A percentile compares a stretch with the other conserved stretches of the same genome.
Evolutionary conservation across 1,139 yeast genomes (phyloP).

Genomic region (Geotrichum carabidarum): DNA sequence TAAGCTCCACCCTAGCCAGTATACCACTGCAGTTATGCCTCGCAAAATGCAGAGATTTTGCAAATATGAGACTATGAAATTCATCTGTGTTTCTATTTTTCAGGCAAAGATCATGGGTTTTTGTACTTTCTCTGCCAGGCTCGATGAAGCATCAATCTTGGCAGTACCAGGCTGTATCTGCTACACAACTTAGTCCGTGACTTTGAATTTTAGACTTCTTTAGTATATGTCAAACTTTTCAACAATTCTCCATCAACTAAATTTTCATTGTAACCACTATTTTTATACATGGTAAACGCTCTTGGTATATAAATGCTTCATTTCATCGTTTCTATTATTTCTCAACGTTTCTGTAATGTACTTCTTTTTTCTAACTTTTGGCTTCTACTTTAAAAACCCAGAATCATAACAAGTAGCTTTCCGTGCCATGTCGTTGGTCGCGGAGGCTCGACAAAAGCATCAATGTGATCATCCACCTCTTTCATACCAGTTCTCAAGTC

Average conservation of each 20-base stretch:
- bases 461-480: slow-evolving; percentile 47
- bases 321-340: neutral
- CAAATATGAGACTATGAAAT: too few relatives aligned
- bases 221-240: neutral
- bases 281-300: neutral
- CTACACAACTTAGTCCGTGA: too few relatives aligned
- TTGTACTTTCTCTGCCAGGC: too few relatives aligned
- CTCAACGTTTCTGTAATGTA: neutral
- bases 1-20: too few relatives aligned
- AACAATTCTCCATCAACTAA: neutral
- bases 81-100: too few relatives aligned
- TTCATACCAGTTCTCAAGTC: slow-evolving; percentile 52
- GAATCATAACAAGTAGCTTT: slow-evolving; percentile 4
- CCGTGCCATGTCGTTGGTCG: slow-evolving; percentile 23
- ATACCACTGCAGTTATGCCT: too few relatives aligned
- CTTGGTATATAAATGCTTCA: neutral
- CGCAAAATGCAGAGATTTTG: too few relatives aligned
- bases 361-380: neutral
- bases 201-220: neutral
- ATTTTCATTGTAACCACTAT: neutral
- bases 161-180: too few relatives aligned
- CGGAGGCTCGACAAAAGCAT: slow-evolving; percentile 8
- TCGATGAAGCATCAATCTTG: too few relatives aligned
- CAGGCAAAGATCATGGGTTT: too few relatives aligned
- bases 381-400: neutral